These are phyloP conservation scores for Naegleria fowleri DNA, from an alignment of 208 protist genomes.

Conservation along the genomic window DNA sequence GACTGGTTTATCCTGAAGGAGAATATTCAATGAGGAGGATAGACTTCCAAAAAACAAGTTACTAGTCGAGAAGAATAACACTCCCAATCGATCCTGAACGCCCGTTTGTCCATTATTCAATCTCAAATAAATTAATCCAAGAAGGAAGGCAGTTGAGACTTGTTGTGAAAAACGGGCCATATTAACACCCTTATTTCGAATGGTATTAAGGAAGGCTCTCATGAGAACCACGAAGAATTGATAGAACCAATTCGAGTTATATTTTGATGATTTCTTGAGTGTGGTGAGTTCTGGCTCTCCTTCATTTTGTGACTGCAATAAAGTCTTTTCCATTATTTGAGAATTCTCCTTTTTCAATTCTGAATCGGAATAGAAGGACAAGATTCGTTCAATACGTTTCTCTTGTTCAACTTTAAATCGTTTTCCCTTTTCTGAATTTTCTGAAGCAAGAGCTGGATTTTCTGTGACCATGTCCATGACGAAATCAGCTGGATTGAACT, in stretches of 20 bases:
- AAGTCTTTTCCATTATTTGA: neutral
- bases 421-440: neutral
- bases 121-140: constrained; percentile 19
- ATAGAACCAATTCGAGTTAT: neutral
- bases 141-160: neutral
- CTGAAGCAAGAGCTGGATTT: neutral
- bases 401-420: neutral
- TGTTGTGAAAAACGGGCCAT: neutral
- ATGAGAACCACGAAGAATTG: neutral
- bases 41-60: neutral
- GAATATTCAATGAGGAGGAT: neutral
- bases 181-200: neutral
- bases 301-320: neutral
- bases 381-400: neutral
- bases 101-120: neutral
- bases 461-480: constrained; percentile 29
- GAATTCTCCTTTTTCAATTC: neutral
- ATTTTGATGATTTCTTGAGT: neutral
- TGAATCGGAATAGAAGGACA: neutral
- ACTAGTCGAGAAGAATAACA: neutral
- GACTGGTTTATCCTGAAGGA: neutral
- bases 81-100: neutral
- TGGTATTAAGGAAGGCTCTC: neutral
- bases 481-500: constrained; percentile 45
- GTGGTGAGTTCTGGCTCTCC: neutral